Percentiles rank a stretch among this genome's conserved stretches.
Conservation (phyloP, 345 rosid genomes). For the Gossypium herbaceum region DNA sequence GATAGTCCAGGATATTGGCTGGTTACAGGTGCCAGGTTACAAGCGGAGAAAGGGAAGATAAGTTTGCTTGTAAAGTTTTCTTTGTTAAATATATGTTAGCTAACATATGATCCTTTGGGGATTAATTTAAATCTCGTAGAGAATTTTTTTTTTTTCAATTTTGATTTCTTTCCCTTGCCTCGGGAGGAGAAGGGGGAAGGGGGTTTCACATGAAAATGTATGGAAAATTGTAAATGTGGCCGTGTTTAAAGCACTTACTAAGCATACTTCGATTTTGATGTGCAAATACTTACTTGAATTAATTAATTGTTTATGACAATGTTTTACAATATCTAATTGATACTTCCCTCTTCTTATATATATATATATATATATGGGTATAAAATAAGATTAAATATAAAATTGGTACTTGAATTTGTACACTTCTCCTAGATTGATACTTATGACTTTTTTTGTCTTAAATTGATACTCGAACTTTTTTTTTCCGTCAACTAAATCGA, state of each 20-base stretch:
- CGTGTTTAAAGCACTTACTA: not conserved
- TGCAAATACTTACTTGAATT: not conserved
- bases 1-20: constrained; percentile 94
- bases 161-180: not conserved
- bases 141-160: not conserved
- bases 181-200: not conserved
- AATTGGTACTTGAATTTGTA: no score
- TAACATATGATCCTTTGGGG: not conserved
- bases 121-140: not conserved
- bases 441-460: no score
- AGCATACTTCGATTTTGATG: not conserved
- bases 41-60: constrained; percentile 71
- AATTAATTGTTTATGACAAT: not conserved
- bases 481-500: no score
- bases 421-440: no score
- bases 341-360: no score
- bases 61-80: constrained; percentile 78
- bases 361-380: no score
- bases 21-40: constrained; percentile 70
- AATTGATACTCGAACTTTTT: no score
- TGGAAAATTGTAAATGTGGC: not conserved
- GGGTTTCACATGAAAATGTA: not conserved
- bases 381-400: no score
- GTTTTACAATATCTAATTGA: no score
- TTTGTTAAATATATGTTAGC: constrained; percentile 33